Evolutionary conservation across 2,329 filamentous ascomycete genomes (phyloP).

Genomic region (Tolypocladium album): DNA sequence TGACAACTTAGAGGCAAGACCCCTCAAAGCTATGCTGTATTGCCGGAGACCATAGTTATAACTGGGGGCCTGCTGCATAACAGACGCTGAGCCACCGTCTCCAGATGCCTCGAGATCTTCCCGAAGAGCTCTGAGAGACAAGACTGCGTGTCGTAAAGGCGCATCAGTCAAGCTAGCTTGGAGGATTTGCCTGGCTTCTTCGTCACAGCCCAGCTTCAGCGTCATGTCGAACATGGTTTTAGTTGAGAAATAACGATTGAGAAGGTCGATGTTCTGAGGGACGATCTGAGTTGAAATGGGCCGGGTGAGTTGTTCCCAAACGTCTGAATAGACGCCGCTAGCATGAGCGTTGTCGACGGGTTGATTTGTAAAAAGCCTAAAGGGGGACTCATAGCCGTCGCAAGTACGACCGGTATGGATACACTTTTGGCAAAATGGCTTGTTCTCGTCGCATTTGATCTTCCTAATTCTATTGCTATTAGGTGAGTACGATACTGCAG

Average conservation of each 20-base stretch:
- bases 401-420: slow-evolving; percentile 28
- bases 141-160: slow-evolving; percentile 25
- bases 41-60: slow-evolving; percentile 28
- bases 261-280: slow-evolving; percentile 19
- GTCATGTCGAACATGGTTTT: slow-evolving; percentile 26
- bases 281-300: slow-evolving; percentile 8
- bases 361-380: slow-evolving; percentile 16
- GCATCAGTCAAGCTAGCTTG: slow-evolving; percentile 24
- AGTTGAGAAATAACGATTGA: slow-evolving; percentile 28
- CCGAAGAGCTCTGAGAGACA: slow-evolving; percentile 27
- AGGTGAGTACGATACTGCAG: slow-evolving; percentile 6
- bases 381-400: slow-evolving; percentile 30
- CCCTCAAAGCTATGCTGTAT: slow-evolving; percentile 28
- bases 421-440: slow-evolving; percentile 23
- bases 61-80: slow-evolving; percentile 15
- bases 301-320: slow-evolving; percentile 8
- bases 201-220: slow-evolving; percentile 21
- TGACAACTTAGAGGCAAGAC: slow-evolving; percentile 27
- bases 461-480: slow-evolving; percentile 19
- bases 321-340: slow-evolving; percentile 1
- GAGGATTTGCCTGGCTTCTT: slow-evolving; percentile 28
- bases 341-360: neutral
- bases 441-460: slow-evolving; percentile 26
- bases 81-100: slow-evolving; percentile 10
- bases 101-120: slow-evolving; percentile 24